Percentiles rank a stretch among this genome's conserved stretches.
Evolutionary conservation across 2,329 filamentous ascomycete species (phyloP).

Genomic region (Penicillium rolfsii): DNA sequence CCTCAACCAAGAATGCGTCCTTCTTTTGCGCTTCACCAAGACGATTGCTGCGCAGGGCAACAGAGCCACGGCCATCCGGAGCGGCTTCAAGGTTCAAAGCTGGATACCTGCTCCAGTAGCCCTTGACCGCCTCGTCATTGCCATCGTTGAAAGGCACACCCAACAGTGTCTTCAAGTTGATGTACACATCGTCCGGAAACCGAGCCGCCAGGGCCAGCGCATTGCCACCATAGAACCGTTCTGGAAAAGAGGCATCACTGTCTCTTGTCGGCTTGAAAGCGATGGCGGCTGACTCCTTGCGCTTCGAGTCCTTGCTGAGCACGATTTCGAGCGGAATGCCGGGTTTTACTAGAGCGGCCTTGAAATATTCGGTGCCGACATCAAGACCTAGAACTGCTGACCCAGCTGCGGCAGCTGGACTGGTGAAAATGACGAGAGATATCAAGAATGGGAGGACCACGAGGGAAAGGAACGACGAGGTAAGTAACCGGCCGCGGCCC

Average conservation of each 20-base stretch:
- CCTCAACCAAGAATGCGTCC: constrained; percentile 74
- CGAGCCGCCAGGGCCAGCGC: constrained; percentile 83
- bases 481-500: constrained; percentile 33
- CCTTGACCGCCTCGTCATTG: constrained; percentile 58
- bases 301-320: constrained; percentile 93
- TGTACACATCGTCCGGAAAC: constrained; percentile 91
- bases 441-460: constrained; percentile 56
- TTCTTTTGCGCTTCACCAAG: constrained; percentile 67
- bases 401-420: constrained; percentile 61
- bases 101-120: constrained; percentile 77
- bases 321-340: constrained; percentile 97
- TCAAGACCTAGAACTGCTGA: constrained; percentile 90
- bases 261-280: constrained; percentile 86
- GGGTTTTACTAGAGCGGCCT: constrained; percentile 92
- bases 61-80: constrained; percentile 63
- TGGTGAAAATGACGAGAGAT: constrained; percentile 58
- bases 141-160: constrained; percentile 62
- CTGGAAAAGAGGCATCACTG: constrained; percentile 72
- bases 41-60: constrained; percentile 78
- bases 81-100: constrained; percentile 68
- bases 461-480: constrained; percentile 46
- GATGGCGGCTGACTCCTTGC: constrained; percentile 89
- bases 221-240: constrained; percentile 89
- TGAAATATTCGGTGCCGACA: constrained; percentile 95
- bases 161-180: constrained; percentile 89